Evolutionary conservation across 306 rosid genomes (phyloP).

Genomic region (Coriaria nepalensis): DNA sequence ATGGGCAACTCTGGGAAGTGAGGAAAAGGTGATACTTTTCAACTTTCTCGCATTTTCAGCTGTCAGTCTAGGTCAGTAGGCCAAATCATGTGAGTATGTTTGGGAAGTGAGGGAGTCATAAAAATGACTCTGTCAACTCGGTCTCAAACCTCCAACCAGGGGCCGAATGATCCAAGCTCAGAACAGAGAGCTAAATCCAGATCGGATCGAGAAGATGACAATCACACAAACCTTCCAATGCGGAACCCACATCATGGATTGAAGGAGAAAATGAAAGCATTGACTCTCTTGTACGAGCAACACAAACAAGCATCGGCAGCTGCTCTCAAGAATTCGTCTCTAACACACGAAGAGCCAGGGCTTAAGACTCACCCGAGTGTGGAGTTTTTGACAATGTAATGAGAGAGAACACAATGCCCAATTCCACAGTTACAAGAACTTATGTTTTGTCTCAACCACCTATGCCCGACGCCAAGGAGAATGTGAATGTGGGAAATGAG

Average conservation of each 20-base stretch:
- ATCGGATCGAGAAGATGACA: conserved; percentile 23
- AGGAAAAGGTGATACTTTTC: conserved; percentile 3
- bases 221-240: conserved; percentile 12
- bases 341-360: conserved; percentile 20
- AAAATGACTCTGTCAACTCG: conserved; percentile 90
- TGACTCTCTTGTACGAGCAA: conserved; percentile 73
- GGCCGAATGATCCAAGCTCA: conserved; percentile 18
- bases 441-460: conserved; percentile 49
- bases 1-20: no score
- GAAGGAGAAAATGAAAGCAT: conserved; percentile 76
- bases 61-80: conserved; percentile 15
- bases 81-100: conserved; percentile 30
- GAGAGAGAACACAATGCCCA: conserved; percentile 60
- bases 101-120: conserved; percentile 4
- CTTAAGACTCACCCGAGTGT: conserved; percentile 22
- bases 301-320: conserved; percentile 59
- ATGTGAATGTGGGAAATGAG: conserved; percentile 27
- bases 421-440: conserved; percentile 46
- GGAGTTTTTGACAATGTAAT: conserved; percentile 27
- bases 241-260: conserved; percentile 82
- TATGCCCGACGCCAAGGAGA: conserved; percentile 41
- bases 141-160: conserved; percentile 34
- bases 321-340: conserved; percentile 34
- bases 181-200: conserved; percentile 17
- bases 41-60: neutral